Base-by-base conservation (phyloP, 176 grass and related monocot species). In the Chloris gayana region DNA sequence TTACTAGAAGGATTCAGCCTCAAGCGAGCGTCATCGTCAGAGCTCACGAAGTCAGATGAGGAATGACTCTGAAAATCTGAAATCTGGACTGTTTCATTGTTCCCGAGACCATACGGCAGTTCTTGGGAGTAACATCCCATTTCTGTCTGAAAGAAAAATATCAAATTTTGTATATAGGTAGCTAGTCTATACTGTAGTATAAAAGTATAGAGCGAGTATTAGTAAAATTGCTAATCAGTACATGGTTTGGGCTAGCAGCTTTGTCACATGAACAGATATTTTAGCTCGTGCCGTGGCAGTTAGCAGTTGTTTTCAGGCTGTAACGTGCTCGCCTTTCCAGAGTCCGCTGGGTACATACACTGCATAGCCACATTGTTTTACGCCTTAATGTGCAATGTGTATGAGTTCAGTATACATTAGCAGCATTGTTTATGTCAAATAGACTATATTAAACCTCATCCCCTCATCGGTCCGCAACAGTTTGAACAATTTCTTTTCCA, bases 271-370 rank as follows among this genome's bases (percentile, higher is more conserved):
- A 39, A 9, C 18, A 2, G 17, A 75, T 74, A 30, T 38, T 41
- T 38, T n/a, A 31, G 57, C 42, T 30, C 12, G 8, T 67, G 57
- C 14, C n/a, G 21, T 14, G 75, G 49, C 56, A 72, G 56, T 72
- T 85, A 26, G 74, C 65, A 32, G 66, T 78, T 71, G 24, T 85
- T 72, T 71, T 85, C 74, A 8, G n/a, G 12, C 54, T 39, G 67
- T 64, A 64, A 85, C 63, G 74, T 30, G 29, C 38, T 46, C 69
- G 10, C 70, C 66, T 42, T 72, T 69, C 46, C 73, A 50, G 15
- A 62, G 22, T 74, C 73, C 3, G 7, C 33, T 4, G 39, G 71
- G 15, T 60, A 2, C 49, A 74, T 39, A 10, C 30, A 38, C n/a
- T 24, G 15, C 14, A 65, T 22, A 17, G 74, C 30, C 35, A 35